Conservation (phyloP, 2,329 filamentous ascomycete species). For the Clarireedia hainanense region DNA sequence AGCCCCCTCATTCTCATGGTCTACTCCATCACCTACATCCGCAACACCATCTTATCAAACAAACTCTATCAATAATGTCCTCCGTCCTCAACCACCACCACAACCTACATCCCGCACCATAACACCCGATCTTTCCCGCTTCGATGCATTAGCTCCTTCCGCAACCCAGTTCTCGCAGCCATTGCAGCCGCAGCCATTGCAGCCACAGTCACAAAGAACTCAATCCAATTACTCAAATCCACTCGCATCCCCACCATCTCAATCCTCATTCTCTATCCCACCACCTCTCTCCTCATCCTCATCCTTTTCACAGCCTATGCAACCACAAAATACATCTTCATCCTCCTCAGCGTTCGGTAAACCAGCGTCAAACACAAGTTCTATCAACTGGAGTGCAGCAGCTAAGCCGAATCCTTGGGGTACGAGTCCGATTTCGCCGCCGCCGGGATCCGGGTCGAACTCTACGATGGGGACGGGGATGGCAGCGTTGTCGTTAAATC, state of each 20-base stretch:
- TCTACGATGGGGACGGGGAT: background rate
- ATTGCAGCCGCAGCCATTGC: constrained; percentile 36
- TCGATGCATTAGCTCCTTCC: constrained; percentile 48
- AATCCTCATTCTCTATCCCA: constrained; percentile 32
- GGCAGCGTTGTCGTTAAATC: background rate
- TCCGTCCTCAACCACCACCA: constrained; percentile 31
- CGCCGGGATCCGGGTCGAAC: background rate
- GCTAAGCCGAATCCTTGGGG: constrained; percentile 42
- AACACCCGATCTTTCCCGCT: constrained; percentile 49
- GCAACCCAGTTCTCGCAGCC: constrained; percentile 58
- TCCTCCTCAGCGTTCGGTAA: constrained; percentile 13
- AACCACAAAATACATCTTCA: constrained; percentile 11
- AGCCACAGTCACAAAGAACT: constrained; percentile 32
- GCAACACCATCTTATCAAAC: constrained; percentile 13
- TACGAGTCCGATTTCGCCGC: constrained; percentile 25
- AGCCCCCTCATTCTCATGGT: constrained; percentile 54
- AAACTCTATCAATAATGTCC: constrained; percentile 13
- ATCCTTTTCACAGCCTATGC: constrained; percentile 8
- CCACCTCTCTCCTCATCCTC: constrained; percentile 25
- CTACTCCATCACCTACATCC: constrained; percentile 43
- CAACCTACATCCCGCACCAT: constrained; percentile 43
- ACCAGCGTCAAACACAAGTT: constrained; percentile 18
- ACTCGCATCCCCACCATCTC: background rate
- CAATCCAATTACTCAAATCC: constrained; percentile 3
- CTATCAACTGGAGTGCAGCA: constrained; percentile 43